phyloP scores from a whole-genome alignment of 1,284 basidiomycete genomes.

The Salmacisia buchloeana region DNA sequence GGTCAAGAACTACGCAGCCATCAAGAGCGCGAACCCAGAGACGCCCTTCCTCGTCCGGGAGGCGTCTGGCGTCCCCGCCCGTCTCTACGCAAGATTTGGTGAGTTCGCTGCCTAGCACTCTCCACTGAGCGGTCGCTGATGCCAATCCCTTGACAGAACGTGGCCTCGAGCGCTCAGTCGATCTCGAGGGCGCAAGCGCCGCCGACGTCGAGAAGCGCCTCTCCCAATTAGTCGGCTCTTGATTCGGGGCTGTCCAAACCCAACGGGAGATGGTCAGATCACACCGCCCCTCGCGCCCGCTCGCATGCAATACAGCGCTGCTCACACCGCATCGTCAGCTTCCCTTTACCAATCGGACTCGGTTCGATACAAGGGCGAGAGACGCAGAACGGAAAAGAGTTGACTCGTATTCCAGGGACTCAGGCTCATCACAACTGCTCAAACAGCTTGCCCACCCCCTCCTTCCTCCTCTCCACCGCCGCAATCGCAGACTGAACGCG shows the following conservation, averaged over 20 bases:
- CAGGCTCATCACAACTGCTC: neutral
- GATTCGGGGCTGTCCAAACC: neutral
- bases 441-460: neutral
- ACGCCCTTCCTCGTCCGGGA: conserved; percentile 48
- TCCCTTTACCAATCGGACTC: neutral
- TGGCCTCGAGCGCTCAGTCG: conserved; percentile 42
- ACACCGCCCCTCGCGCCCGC: neutral
- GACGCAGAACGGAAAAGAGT: neutral
- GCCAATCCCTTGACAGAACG: conserved; percentile 25
- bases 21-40: conserved; percentile 48
- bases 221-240: conserved; percentile 27
- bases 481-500: conserved; percentile 21
- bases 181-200: conserved; percentile 43
- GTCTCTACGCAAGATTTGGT: conserved; percentile 48
- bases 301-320: neutral
- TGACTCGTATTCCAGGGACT: neutral
- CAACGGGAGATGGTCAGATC: no score
- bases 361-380: neutral
- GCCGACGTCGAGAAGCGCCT: conserved; percentile 45
- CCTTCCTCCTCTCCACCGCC: conserved; percentile 16
- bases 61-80: conserved; percentile 42
- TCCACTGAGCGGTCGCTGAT: neutral
- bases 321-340: neutral
- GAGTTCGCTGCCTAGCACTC: conserved; percentile 17
- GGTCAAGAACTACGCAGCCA: conserved; percentile 38